Evolutionary conservation across 2,329 filamentous ascomycete species (phyloP).

Genomic region (Cryphonectria carpinicola): DNA sequence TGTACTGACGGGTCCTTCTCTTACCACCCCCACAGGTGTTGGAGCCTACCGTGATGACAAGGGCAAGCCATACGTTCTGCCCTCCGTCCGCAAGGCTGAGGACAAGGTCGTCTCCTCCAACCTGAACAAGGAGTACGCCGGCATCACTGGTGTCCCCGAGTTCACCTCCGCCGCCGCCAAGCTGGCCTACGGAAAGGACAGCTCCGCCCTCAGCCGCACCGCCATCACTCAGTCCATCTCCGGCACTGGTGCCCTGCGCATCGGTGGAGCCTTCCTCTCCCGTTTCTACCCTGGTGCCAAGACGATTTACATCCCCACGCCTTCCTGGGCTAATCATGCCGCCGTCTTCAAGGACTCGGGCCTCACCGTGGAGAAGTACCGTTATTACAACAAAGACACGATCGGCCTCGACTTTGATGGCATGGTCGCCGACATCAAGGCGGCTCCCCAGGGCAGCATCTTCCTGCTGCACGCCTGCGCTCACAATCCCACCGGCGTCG

Average conservation of each 20-base stretch:
- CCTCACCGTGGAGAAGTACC: conserved; percentile 90
- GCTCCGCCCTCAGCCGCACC: conserved; percentile 74
- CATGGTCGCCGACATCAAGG: conserved; percentile 87
- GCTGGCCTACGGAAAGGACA: conserved; percentile 87
- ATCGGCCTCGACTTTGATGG: conserved; percentile 98
- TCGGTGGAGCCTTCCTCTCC: conserved; percentile 90
- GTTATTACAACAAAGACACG: conserved; percentile 99
- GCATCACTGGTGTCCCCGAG: conserved; percentile 92
- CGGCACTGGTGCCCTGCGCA: conserved; percentile 92
- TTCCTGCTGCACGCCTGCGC: conserved; percentile 96
- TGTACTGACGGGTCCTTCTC: conserved; percentile 10
- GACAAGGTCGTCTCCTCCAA: conserved; percentile 77
- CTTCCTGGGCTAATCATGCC: conserved; percentile 98
- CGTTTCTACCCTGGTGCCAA: conserved; percentile 90
- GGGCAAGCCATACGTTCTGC: conserved; percentile 97
- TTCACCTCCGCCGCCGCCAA: conserved; percentile 92
- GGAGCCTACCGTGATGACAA: conserved; percentile 98
- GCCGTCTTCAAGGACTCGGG: conserved; percentile 95
- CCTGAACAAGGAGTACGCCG: conserved; percentile 96
- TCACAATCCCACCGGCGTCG: conserved; percentile 96
- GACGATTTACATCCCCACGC: conserved; percentile 94
- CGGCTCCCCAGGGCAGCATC: conserved; percentile 81
- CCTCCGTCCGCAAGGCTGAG: conserved; percentile 88
- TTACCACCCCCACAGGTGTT: conserved; percentile 63
- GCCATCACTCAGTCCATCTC: conserved; percentile 98